Percentiles rank a stretch among this genome's conserved stretches.
These are phyloP conservation scores for Sorghum bicolor DNA, from an alignment of 176 grass and related monocot genomes.

Conservation along the genomic window Sorghum_bicolor_NCBIv3 NC_012879.2:3938001-3938500, in stretches of 20 bases:
- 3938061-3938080: conserved; percentile 52
- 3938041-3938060: conserved; percentile 49
- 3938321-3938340: background rate
- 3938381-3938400: background rate
- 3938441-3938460: background rate
- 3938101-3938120: conserved; percentile 35
- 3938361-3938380: background rate
- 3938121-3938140: background rate
- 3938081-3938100: conserved; percentile 56
- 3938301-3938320: background rate
- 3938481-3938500: background rate
- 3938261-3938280: conserved; percentile 84
- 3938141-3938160: background rate
- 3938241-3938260: conserved; percentile 53
- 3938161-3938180: background rate
- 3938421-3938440: background rate
- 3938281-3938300: conserved; percentile 50
- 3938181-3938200: background rate
- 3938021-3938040: background rate
- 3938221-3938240: conserved; percentile 60
- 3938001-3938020: background rate
- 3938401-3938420: background rate
- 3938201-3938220: conserved; percentile 68
- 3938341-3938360: background rate
- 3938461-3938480: background rate